Conservation (phyloP, 331 rosid genomes). For the Malus hybrid region DNA sequence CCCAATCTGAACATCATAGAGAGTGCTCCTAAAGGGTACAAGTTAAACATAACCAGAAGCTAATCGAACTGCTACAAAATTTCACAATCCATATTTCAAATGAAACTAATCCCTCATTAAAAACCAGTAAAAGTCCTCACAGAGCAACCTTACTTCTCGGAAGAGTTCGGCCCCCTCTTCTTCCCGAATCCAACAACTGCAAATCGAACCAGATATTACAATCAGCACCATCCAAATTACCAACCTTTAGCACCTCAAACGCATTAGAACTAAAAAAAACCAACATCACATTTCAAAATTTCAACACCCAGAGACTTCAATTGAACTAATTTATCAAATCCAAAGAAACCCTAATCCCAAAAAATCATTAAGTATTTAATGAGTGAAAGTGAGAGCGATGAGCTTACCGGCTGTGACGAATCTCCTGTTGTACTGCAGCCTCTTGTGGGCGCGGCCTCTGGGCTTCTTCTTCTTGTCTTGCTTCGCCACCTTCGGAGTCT, state of each 20-base stretch:
- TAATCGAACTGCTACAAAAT: not conserved
- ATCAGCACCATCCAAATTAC: not conserved
- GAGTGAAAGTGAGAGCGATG: not conserved
- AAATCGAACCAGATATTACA: not conserved
- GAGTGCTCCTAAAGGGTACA: not conserved
- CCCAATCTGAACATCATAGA: not conserved
- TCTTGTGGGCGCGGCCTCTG: conserved; percentile 49
- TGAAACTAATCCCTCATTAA: not conserved
- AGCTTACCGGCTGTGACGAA: conserved; percentile 50
- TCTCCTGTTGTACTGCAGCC: conserved; percentile 54
- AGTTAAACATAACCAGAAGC: not conserved
- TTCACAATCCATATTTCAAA: no score
- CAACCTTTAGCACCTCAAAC: not conserved
- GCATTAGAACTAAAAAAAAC: not conserved
- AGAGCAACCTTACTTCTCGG: conserved; percentile 34
- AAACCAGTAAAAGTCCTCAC: not conserved
- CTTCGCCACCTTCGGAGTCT: conserved; percentile 42
- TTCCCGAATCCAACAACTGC: conserved; percentile 39
- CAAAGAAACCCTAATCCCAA: not conserved
- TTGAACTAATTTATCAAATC: not conserved
- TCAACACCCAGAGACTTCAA: not conserved
- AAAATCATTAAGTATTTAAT: not conserved
- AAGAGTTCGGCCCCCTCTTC: conserved; percentile 33
- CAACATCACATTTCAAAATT: not conserved
- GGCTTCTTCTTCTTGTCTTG: conserved; percentile 57